Percentiles rank a stretch among this genome's conserved stretches.
Evolutionary conservation across 768 basidiomycete genomes (phyloP).

Genomic region (Boletus vermiculosoides): DNA sequence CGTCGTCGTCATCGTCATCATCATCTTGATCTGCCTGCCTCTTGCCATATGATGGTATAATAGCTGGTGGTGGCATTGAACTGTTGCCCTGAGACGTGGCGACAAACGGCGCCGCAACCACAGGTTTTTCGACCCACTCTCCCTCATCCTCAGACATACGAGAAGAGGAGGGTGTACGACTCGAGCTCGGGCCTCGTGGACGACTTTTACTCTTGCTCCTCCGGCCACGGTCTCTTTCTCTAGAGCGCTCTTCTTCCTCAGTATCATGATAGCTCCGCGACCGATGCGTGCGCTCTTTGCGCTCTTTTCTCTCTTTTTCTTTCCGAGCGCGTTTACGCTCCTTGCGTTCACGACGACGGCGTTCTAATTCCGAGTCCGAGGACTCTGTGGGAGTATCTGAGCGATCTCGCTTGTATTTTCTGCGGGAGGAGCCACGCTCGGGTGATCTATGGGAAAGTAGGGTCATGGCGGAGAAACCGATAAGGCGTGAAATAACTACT

Average conservation of each 20-base stretch:
- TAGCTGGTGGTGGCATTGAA: conserved; percentile 25
- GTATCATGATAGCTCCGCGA: conserved; percentile 37
- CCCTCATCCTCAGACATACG: conserved; percentile 45
- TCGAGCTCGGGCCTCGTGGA: conserved; percentile 34
- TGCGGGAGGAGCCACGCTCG: conserved; percentile 49
- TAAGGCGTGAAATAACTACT: conserved; percentile 21
- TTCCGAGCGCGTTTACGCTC: conserved; percentile 56
- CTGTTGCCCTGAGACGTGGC: conserved; percentile 19
- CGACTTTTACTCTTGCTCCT: conserved; percentile 34
- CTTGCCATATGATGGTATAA: conserved; percentile 16
- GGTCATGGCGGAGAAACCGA: not conserved
- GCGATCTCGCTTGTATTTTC: conserved; percentile 59
- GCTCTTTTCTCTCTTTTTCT: conserved; percentile 46
- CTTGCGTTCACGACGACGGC: conserved; percentile 55
- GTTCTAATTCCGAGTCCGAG: conserved; percentile 55
- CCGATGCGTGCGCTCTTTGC: conserved; percentile 37
- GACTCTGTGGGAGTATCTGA: conserved; percentile 44
- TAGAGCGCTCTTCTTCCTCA: conserved; percentile 35
- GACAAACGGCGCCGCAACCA: conserved; percentile 29
- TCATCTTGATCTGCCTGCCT: conserved; percentile 21
- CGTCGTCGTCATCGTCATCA: conserved; percentile 31
- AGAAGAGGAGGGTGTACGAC: conserved; percentile 31
- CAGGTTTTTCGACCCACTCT: conserved; percentile 69
- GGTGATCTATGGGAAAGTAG: conserved; percentile 46
- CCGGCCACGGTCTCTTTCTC: conserved; percentile 28